Evolutionary conservation across 305 asterid species (phyloP), one percentile per base, ranked within the genome.

Genomic region (Solanum hybrid): DNA sequence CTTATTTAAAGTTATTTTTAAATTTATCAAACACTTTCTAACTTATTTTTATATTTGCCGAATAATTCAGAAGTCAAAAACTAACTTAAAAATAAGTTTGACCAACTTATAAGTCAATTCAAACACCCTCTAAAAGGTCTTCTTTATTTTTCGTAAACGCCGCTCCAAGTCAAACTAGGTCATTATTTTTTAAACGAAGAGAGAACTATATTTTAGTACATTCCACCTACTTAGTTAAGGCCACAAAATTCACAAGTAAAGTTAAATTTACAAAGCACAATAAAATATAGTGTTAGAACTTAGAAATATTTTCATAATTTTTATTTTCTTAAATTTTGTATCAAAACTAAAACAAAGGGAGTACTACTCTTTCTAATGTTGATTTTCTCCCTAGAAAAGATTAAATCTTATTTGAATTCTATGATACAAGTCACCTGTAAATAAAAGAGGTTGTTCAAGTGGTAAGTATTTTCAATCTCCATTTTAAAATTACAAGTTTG

Each of bases 101-200:
- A 57, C 24, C 10, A 57, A 0, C 24, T 57, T 57, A 1, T 57
- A 57, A 18, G 24, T 6, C 69, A 6, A 57, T 6, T 57, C 69
- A 18, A 57, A 57, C 24, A 57, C 69, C 64, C 64, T 46, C 1
- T 46, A 46, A 51, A 51, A 16, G 1, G 11, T 61, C 0, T 61
- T 61, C 5, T 20, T 61, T 61, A 20, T 7, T 61, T 46, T 61
- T 51, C 5, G 4, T 57, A 20, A 57, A 57, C 2, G 0, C 11
- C 24, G 0, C 2, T 0, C 0, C 11, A 57, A 18, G 0, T 57
- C 69, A 20, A 57, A 57, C 5, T 51, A 51, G 4, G 2, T 20
- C 11, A 3, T 20, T 57, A 0, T 57, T 18, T 57, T 57, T 20
- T 20, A 18, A 57, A 57, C 2, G 11, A 20, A 57, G 5, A 20